These are phyloP conservation scores for Globisporangium megalacanthum DNA, from an alignment of 352 stramenopile genomes.

Conservation along the genomic window DNA sequence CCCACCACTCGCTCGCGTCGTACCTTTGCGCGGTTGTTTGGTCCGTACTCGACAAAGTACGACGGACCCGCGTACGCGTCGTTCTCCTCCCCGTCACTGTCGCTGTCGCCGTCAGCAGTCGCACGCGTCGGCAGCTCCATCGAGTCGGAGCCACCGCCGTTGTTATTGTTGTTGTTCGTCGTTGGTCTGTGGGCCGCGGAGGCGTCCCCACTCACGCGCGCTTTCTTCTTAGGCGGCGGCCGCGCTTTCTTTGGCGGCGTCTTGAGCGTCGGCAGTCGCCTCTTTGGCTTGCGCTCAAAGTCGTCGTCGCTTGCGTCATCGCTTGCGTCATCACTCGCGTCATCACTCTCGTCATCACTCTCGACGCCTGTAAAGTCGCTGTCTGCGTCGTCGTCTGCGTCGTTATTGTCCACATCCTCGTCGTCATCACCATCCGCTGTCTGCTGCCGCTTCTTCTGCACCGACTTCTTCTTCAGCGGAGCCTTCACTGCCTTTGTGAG, in stretches of 20 bases:
- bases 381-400: conserved; percentile 38
- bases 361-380: conserved; percentile 30
- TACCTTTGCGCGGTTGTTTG: conserved; percentile 56
- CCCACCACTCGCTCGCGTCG: not conserved
- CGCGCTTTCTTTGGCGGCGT: conserved; percentile 2
- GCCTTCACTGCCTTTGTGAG: conserved; percentile 5
- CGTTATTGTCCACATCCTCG: conserved; percentile 19
- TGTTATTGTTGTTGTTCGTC: conserved; percentile 8
- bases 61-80: conserved; percentile 39
- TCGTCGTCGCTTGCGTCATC: conserved; percentile 24
- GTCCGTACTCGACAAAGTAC: conserved; percentile 69
- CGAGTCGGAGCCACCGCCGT: conserved; percentile 24
- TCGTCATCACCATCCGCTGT: conserved; percentile 6
- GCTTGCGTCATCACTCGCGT: conserved; percentile 22
- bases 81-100: conserved; percentile 26
- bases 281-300: conserved; percentile 2
- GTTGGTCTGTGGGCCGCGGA: conserved; percentile 1
- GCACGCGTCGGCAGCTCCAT: conserved; percentile 21
- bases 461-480: conserved; percentile 14
- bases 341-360: not conserved
- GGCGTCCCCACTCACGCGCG: conserved; percentile 5
- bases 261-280: conserved; percentile 19
- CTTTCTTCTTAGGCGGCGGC: too few species aligned
- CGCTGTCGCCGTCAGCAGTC: not conserved
- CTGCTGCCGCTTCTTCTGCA: conserved; percentile 4